phyloP scores from a whole-genome alignment of 305 asterid species.

The Fraxinus sp. region DNA sequence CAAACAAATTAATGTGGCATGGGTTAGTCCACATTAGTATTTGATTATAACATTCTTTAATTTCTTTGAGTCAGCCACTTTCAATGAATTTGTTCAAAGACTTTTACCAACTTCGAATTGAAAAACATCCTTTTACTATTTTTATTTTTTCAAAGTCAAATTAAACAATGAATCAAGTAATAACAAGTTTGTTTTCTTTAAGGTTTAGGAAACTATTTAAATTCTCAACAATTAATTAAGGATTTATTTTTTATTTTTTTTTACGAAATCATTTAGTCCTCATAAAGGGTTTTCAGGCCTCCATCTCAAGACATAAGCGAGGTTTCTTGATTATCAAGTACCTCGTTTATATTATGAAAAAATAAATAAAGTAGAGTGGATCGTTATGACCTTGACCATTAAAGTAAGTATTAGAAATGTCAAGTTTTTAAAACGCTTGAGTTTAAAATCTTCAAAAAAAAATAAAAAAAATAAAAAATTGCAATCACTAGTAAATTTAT shows the following conservation, averaged over 20 bases:
- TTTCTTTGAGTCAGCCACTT: conserved; percentile 13
- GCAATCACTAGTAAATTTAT: too few relatives aligned
- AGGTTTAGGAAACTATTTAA: neutral
- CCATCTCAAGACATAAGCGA: neutral
- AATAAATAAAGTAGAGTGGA: too few relatives aligned
- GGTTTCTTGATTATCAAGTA: neutral
- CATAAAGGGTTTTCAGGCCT: neutral
- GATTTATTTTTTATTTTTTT: neutral
- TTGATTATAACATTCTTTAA: conserved; percentile 6
- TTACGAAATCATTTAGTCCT: neutral
- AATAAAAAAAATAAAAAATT: too few relatives aligned
- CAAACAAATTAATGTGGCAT: conserved; percentile 20
- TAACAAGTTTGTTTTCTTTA: neutral
- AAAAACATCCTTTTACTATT: neutral
- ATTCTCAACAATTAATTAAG: neutral
- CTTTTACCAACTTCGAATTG: neutral
- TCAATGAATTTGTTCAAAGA: neutral
- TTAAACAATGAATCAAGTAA: neutral
- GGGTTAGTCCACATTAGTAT: conserved; percentile 9
- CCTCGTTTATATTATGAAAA: neutral
- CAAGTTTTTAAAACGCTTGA: neutral
- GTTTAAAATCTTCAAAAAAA: neutral
- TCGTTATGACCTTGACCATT: neutral
- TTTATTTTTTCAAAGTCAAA: neutral
- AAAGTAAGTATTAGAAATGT: neutral